A percentile compares a stretch with the other conserved stretches of the same genome.
These are phyloP conservation scores for Fraxinus pennsylvanica DNA, from an alignment of 257 asterid species.

Conservation along the genomic window DNA sequence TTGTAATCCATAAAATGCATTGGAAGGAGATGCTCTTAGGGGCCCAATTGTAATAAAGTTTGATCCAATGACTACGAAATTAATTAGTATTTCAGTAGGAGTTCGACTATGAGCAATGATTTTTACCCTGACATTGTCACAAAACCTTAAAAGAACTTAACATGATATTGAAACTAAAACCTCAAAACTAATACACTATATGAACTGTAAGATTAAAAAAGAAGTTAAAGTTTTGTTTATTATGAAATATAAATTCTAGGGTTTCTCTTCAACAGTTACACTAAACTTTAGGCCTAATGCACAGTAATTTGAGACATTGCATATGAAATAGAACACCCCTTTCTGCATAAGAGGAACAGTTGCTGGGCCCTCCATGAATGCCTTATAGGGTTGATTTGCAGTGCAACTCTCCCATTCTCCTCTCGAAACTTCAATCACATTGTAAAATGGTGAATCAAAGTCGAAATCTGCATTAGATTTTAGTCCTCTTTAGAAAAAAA, in stretches of 20 bases:
- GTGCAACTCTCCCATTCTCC: constrained; percentile 54
- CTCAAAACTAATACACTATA: neutral
- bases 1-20: no score
- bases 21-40: no score
- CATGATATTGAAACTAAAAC: no score
- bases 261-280: constrained; percentile 38
- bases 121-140: no score
- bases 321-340: constrained; percentile 58
- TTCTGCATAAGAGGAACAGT: constrained; percentile 30
- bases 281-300: constrained; percentile 51
- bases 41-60: no score
- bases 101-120: no score
- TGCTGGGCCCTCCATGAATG: constrained; percentile 50
- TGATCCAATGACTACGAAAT: no score
- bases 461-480: neutral
- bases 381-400: constrained; percentile 41
- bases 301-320: constrained; percentile 61
- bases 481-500: neutral
- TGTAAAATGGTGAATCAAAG: constrained; percentile 32
- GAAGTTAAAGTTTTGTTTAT: neutral
- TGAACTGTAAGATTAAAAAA: neutral
- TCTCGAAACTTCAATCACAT: constrained; percentile 57
- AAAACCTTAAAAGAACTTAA: no score
- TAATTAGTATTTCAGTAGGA: no score
- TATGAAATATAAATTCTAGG: neutral